These are phyloP conservation scores for Syzygium syzygioides DNA, from an alignment of 441 rosid genomes.

Conservation along the genomic window DNA sequence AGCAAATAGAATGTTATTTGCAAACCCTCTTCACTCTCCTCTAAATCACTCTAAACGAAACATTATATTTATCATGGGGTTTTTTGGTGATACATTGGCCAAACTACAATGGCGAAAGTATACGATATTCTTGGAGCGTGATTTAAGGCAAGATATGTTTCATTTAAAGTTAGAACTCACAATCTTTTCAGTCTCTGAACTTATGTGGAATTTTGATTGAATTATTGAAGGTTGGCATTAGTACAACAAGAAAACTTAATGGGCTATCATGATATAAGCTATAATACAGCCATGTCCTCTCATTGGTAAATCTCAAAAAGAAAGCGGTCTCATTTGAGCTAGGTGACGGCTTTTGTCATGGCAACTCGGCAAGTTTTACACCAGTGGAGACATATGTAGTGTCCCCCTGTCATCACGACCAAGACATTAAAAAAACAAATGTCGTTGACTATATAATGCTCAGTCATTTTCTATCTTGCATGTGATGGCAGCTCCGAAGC, in stretches of 20 bases:
- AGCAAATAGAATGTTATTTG: background rate
- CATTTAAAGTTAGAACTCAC: background rate
- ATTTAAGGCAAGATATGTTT: background rate
- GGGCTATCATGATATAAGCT: background rate
- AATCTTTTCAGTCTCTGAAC: background rate
- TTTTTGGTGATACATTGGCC: background rate
- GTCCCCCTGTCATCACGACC: background rate
- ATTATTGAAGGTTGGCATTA: background rate
- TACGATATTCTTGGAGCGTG: background rate
- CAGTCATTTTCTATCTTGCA: background rate
- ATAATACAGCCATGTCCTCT: background rate
- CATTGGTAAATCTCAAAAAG: background rate
- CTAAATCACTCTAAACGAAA: background rate
- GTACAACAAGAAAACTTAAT: background rate
- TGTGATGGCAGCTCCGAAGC: background rate
- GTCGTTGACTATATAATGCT: background rate
- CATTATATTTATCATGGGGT: background rate
- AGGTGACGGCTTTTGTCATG: background rate
- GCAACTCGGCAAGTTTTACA: background rate
- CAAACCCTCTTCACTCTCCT: background rate
- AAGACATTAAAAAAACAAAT: background rate
- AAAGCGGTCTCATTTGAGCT: background rate
- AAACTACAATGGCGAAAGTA: background rate
- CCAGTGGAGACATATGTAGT: background rate
- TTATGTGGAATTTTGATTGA: background rate